Base-by-base conservation (phyloP, 371 early-diverging fungal genomes). In the Paraphysoderma sedebokerense region DNA sequence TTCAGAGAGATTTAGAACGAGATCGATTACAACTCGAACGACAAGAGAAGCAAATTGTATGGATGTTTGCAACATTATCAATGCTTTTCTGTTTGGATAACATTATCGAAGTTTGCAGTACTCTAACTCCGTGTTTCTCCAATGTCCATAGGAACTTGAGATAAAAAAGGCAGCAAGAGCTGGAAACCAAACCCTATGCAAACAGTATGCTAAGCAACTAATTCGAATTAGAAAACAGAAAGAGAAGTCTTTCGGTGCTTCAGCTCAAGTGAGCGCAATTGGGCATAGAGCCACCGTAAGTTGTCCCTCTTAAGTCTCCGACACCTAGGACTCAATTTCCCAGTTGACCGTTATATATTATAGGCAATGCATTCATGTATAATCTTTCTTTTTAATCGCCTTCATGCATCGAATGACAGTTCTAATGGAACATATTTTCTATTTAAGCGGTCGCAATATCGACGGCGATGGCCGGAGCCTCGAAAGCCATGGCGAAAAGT, bases 31-130 rank as follows among this genome's bases (percentile, higher is more conserved):
- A 48, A 7, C 52, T 61, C 12, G 55, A 57, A 23, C 51, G 59
- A 33, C 58, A 61, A 38, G 61, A 58, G 34, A 55, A 46, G 27
- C 53, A 61, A 33, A 20, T 61, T 12, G 59, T n/a, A n/a, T n/a
- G n/a, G n/a, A n/a, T n/a, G n/a, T n/a, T n/a, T n/a, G n/a, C 41
- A 40, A 19, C 41, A 13, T 32, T 22, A 40, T 11, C 22, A 40
- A 17, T 17, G 19, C 31, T 22, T 13, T 17, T 15, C 41, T 13
- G 15, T 12, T 13, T 40, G 22, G 31, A 15, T 40, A 32, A 22
- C 12, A 13, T n/a, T 11, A 40, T 40, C 31, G 41, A 40, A 17
- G 13, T 11, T 40, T 8, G 8, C 45, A 13, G n/a, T 26, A 9
- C 28, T 11, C 23, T 6, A 46, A 20, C 30, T 26, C 12, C 29